Evolutionary conservation across 2,329 filamentous ascomycete species (phyloP).

Genomic region (Aureobasidium sp.): DNA sequence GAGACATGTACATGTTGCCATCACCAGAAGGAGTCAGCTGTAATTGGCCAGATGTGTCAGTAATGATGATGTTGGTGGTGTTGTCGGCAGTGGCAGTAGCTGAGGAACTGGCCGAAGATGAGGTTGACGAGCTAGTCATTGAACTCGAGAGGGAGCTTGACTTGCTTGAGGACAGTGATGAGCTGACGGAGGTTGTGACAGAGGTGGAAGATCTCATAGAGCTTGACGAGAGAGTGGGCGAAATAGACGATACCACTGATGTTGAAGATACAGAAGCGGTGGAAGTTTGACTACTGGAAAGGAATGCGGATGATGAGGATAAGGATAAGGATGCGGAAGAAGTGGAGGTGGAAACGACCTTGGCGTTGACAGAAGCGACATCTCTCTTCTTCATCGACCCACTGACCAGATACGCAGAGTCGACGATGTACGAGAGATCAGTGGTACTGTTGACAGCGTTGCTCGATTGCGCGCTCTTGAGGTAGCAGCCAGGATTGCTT

Average conservation of each 20-base stretch:
- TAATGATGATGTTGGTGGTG: conserved; percentile 20
- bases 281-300: not conserved
- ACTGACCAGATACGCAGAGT: conserved; percentile 11
- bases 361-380: not conserved
- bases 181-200: not conserved
- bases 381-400: not conserved
- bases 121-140: not conserved
- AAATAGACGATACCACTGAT: not conserved
- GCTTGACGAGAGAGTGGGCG: too few species aligned
- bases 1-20: conserved; percentile 14
- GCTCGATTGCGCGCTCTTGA: conserved; percentile 10
- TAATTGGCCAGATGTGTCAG: conserved; percentile 10
- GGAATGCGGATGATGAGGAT: not conserved
- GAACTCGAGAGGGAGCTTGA: too few species aligned
- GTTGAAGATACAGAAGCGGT: not conserved
- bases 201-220: not conserved
- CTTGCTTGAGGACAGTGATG: not conserved
- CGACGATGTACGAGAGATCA: conserved; percentile 15
- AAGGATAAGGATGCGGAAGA: not conserved
- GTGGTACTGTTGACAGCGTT: conserved; percentile 4
- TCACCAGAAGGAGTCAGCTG: not conserved
- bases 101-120: not conserved
- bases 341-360: not conserved
- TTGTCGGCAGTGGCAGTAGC: not conserved
- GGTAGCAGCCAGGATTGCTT: conserved; percentile 16